Percentiles rank a stretch among this genome's conserved stretches.
Evolutionary conservation across 2,329 filamentous ascomycete species (phyloP).

Genomic region (Phaeoacremonium minimum): DNA sequence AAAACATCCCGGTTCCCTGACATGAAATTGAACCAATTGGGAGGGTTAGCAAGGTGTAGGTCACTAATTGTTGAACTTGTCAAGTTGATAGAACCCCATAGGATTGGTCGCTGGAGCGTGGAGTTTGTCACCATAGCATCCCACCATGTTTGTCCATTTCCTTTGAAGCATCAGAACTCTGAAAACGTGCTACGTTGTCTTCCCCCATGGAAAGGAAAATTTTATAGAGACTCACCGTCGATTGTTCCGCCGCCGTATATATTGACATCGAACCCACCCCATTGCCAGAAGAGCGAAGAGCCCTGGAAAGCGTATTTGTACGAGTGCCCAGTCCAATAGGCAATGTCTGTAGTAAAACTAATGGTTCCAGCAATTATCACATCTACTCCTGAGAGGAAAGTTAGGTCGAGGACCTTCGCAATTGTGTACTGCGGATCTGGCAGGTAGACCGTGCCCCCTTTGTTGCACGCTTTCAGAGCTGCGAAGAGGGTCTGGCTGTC

Average conservation of each 20-base stretch:
- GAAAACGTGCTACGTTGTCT: no score
- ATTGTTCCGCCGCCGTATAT: constrained; percentile 47
- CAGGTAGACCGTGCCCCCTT: constrained; percentile 57
- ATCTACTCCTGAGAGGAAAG: constrained; percentile 51
- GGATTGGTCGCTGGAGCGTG: constrained; percentile 48
- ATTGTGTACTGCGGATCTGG: constrained; percentile 49
- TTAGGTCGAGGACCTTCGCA: constrained; percentile 51
- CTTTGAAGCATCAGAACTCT: constrained; percentile 46
- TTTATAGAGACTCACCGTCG: no score
- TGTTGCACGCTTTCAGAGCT: constrained; percentile 55
- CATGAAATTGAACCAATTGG: constrained; percentile 55
- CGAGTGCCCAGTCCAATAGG: constrained; percentile 52
- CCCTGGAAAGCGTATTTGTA: constrained; percentile 55
- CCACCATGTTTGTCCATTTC: constrained; percentile 54
- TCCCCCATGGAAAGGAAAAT: no score
- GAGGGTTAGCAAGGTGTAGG: constrained; percentile 49
- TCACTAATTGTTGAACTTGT: constrained; percentile 43
- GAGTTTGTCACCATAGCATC: constrained; percentile 45
- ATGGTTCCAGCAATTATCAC: constrained; percentile 34
- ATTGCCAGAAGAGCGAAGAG: constrained; percentile 52
- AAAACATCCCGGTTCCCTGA: constrained; percentile 49
- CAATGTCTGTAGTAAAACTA: constrained; percentile 48
- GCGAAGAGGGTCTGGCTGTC: no score
- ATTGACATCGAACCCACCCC: constrained; percentile 55
- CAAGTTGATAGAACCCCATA: constrained; percentile 48